Conservation (phyloP, 352 stramenopile species). For the Phytopythium mirpurense region DNA sequence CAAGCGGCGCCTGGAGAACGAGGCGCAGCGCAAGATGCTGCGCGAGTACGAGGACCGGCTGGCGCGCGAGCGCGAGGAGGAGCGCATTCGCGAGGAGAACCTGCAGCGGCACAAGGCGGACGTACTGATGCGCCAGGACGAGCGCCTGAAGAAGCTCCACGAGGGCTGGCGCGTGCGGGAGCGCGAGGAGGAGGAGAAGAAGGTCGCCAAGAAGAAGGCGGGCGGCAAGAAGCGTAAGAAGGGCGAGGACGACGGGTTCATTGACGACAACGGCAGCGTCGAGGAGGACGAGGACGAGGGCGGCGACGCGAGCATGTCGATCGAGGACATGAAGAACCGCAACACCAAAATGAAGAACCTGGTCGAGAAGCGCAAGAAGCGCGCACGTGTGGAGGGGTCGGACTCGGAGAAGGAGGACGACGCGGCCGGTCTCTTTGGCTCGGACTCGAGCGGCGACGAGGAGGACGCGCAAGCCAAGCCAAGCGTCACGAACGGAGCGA, state of each 20-base stretch:
- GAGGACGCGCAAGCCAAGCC: constrained; percentile 21
- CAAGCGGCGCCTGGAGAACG: constrained; percentile 76
- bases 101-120: constrained; percentile 52
- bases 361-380: constrained; percentile 82
- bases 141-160: constrained; percentile 75
- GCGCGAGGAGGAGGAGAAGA: constrained; percentile 80
- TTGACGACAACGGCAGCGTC: constrained; percentile 49
- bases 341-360: constrained; percentile 84
- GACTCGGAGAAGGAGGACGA: constrained; percentile 54
- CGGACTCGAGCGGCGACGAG: constrained; percentile 78
- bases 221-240: constrained; percentile 78
- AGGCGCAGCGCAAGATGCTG: constrained; percentile 74
- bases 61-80: constrained; percentile 54
- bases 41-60: constrained; percentile 78
- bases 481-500: constrained; percentile 12
- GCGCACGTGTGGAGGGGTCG: constrained; percentile 33
- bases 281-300: constrained; percentile 60
- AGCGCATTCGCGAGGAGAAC: constrained; percentile 49
- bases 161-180: constrained; percentile 82
- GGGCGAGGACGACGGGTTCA: constrained; percentile 66
- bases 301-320: constrained; percentile 63
- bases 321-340: constrained; percentile 89
- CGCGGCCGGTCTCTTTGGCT: constrained; percentile 69
- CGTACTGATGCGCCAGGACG: constrained; percentile 77
- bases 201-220: constrained; percentile 69